Conservation (phyloP, 2,329 filamentous ascomycete genomes). For the Coniochaeta pulveracea region DNA sequence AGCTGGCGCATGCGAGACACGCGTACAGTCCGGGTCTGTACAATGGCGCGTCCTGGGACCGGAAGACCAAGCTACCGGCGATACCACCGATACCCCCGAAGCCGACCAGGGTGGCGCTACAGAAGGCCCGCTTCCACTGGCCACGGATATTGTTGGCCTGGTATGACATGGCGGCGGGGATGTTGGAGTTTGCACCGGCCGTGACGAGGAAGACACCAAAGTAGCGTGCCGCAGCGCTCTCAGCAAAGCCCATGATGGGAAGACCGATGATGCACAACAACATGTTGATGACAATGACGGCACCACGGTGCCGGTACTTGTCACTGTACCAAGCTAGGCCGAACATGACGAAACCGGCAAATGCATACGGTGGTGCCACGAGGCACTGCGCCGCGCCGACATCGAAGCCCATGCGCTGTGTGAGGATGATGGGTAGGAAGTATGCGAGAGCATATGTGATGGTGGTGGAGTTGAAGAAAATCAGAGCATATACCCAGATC, state of each 20-base stretch:
- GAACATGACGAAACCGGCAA: slow-evolving; percentile 54
- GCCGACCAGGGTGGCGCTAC: slow-evolving; percentile 63
- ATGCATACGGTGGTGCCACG: slow-evolving; percentile 56
- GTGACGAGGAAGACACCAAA: slow-evolving; percentile 68
- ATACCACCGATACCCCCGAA: slow-evolving; percentile 73
- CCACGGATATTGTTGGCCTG: slow-evolving; percentile 83
- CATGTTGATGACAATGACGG: slow-evolving; percentile 55
- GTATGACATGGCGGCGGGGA: slow-evolving; percentile 65
- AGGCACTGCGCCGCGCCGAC: slow-evolving; percentile 57
- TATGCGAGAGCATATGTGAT: slow-evolving; percentile 67
- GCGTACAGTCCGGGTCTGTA: slow-evolving; percentile 46
- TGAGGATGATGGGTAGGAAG: slow-evolving; percentile 68
- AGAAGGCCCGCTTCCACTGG: slow-evolving; percentile 80
- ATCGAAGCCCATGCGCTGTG: slow-evolving; percentile 49
- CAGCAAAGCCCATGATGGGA: slow-evolving; percentile 59
- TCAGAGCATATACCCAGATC: slow-evolving; percentile 50
- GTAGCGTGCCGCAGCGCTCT: slow-evolving; percentile 47
- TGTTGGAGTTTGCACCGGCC: slow-evolving; percentile 66
- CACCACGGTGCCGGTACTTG: slow-evolving; percentile 53
- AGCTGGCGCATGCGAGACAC: slow-evolving; percentile 36
- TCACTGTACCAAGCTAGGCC: slow-evolving; percentile 52
- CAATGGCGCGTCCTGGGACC: slow-evolving; percentile 35
- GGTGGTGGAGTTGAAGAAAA: slow-evolving; percentile 57
- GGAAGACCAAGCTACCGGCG: slow-evolving; percentile 60
- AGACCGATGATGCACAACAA: slow-evolving; percentile 56